These are phyloP conservation scores for Phytomonas serpens DNA, from an alignment of 208 protist genomes.

Conservation along the genomic window DNA sequence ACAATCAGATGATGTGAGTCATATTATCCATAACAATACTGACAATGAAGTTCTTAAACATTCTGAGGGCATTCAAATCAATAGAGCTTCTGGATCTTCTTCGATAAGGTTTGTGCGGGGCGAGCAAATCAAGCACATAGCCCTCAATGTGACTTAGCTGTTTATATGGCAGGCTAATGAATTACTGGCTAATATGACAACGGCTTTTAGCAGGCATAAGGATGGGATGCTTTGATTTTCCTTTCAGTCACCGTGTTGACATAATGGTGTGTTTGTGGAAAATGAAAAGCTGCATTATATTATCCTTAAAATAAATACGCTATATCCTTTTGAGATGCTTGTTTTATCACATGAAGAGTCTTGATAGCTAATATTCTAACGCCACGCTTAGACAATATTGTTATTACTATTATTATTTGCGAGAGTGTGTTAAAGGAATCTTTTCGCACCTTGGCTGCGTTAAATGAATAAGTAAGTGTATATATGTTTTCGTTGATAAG, in stretches of 20 bases:
- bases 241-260: neutral
- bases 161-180: neutral
- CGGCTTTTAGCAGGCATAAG: neutral
- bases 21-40: constrained; percentile 1
- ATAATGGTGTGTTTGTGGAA: neutral
- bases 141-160: neutral
- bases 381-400: neutral
- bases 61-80: neutral
- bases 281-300: neutral
- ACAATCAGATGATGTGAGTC: neutral
- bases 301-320: neutral
- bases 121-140: constrained; percentile 6
- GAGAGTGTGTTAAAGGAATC: neutral
- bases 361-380: neutral
- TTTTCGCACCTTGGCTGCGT: neutral
- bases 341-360: neutral
- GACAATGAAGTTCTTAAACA: neutral
- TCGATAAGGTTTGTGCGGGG: constrained; percentile 5
- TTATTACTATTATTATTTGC: neutral
- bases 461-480: neutral
- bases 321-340: neutral
- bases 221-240: neutral
- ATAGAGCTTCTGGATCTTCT: neutral
- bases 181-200: neutral
- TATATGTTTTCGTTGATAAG: neutral